phyloP scores from a whole-genome alignment of 495 filamentous ascomycete genomes.

The Xylaria cubensis region DNA sequence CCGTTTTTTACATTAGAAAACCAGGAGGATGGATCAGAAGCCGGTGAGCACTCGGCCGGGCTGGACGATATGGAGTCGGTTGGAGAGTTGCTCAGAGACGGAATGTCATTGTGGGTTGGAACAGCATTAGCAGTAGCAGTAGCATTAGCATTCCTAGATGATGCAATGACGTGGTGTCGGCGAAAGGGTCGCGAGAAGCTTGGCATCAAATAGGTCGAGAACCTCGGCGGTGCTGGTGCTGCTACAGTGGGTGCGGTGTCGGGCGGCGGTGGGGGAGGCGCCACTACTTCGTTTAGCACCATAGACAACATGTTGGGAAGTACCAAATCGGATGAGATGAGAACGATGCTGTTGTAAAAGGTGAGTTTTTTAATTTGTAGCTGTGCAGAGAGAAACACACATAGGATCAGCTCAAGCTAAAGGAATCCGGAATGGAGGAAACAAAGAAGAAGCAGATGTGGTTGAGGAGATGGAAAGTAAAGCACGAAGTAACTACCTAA shows the following conservation, averaged over 20 bases:
- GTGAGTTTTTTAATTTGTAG: not conserved
- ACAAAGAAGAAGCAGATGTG: slow-evolving; percentile 4
- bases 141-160: not conserved
- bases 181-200: slow-evolving; percentile 53
- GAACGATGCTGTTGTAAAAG: not conserved
- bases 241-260: slow-evolving; percentile 14
- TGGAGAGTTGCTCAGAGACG: slow-evolving; percentile 45
- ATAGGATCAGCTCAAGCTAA: not conserved
- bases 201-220: slow-evolving; percentile 58
- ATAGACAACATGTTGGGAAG: slow-evolving; percentile 20
- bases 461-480: not conserved
- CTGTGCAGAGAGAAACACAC: not conserved
- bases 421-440: not conserved
- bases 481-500: no score
- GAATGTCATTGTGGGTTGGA: slow-evolving; percentile 27
- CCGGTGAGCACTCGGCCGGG: slow-evolving; percentile 15
- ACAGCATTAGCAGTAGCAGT: not conserved
- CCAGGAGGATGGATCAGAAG: slow-evolving; percentile 29
- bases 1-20: slow-evolving; percentile 27
- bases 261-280: slow-evolving; percentile 27
- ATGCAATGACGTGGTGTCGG: slow-evolving; percentile 39
- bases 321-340: not conserved
- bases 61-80: slow-evolving; percentile 38
- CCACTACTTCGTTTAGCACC: slow-evolving; percentile 19
- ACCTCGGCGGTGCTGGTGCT: slow-evolving; percentile 35